phyloP scores from a whole-genome alignment of 169 alveolate genomes.

The Eimeria falciformis region DNA sequence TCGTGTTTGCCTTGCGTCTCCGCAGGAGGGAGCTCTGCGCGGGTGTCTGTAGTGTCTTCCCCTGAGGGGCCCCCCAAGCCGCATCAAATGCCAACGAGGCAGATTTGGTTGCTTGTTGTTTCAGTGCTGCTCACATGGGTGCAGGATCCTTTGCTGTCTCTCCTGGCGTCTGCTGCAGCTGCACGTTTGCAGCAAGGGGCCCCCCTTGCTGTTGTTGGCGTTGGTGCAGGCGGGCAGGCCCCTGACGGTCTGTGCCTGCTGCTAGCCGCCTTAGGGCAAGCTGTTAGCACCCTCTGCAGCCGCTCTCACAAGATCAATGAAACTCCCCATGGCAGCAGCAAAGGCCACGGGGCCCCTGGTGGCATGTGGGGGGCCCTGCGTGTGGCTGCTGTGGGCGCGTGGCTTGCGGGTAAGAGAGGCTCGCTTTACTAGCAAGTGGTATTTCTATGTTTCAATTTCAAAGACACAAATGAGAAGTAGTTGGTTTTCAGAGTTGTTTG shows the following conservation, averaged over 20 bases:
- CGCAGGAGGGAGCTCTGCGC: too few relatives aligned
- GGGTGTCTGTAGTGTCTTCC: too few relatives aligned
- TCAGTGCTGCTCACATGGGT: conserved; percentile 61
- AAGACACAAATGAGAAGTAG: not conserved
- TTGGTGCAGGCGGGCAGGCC: conserved; percentile 41
- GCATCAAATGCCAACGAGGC: not conserved
- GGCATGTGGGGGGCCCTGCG: not conserved
- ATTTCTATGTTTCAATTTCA: not conserved
- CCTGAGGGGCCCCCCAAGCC: not conserved
- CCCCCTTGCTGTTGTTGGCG: conserved; percentile 39
- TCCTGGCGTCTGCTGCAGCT: conserved; percentile 26
- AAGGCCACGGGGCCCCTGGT: not conserved
- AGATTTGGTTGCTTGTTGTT: not conserved
- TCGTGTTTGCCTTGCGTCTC: too few relatives aligned
- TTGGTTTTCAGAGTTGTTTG: too few relatives aligned
- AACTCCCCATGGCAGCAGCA: not conserved
- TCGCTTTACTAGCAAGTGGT: not conserved
- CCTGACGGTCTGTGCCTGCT: conserved; percentile 29
- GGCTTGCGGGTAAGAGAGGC: not conserved
- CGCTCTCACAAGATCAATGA: not conserved
- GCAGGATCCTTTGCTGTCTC: conserved; percentile 59
- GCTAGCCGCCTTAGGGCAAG: conserved; percentile 9
- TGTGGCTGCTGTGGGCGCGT: conserved; percentile 14
- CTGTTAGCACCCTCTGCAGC: conserved; percentile 35
- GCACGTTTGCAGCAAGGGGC: not conserved